Conservation (phyloP, 352 stramenopile genomes). For the Saprolegnia diclina region DNA sequence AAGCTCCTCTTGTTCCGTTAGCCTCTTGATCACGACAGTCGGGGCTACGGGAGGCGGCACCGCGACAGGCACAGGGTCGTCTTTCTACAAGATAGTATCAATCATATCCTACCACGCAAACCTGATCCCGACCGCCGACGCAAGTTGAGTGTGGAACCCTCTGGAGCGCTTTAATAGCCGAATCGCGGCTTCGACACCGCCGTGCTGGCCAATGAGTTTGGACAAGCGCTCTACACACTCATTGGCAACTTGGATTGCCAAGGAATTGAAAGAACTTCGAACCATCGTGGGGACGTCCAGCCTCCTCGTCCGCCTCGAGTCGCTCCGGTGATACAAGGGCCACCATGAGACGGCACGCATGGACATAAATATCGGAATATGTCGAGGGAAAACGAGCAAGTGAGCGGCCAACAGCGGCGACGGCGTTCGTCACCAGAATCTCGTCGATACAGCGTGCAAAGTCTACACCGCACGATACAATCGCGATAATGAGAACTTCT, state of each 20-base stretch:
- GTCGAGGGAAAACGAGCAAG: constrained; percentile 8
- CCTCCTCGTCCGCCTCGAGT: constrained; percentile 15
- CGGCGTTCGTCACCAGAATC: neutral
- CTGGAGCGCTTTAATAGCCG: constrained; percentile 37
- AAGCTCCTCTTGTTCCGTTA: too few relatives aligned
- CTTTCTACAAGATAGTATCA: too few relatives aligned
- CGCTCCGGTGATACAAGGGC: neutral
- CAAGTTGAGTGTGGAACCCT: constrained; percentile 18
- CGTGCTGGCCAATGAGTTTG: constrained; percentile 53
- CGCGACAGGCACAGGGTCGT: too few relatives aligned
- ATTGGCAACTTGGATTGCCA: neutral
- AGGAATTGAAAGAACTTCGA: neutral
- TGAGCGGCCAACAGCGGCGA: neutral
- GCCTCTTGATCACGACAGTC: too few relatives aligned
- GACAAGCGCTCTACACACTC: constrained; percentile 39
- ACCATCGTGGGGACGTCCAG: constrained; percentile 22
- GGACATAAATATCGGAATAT: constrained; percentile 20
- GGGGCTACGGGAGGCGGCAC: too few relatives aligned
- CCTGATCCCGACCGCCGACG: too few relatives aligned
- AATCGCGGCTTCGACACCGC: constrained; percentile 56
- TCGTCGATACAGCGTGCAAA: neutral
- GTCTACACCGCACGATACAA: neutral
- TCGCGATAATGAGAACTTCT: neutral
- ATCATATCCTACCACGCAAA: too few relatives aligned
- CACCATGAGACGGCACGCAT: constrained; percentile 17